Base-by-base conservation (phyloP, 495 filamentous ascomycete genomes). In the Niebla homalea region DNA sequence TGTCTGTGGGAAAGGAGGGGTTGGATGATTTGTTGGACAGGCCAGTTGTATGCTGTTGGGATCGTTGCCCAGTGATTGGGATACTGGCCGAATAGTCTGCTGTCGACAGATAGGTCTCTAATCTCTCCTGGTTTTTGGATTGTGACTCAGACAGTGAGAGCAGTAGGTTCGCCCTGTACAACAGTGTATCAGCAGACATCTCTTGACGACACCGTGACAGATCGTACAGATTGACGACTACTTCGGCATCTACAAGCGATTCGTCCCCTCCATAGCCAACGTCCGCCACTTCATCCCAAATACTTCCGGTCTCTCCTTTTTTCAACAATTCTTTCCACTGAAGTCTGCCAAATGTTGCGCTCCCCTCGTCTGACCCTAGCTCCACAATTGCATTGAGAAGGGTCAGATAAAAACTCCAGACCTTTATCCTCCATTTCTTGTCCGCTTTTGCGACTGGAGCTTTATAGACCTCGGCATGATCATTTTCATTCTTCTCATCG, bases 341-440 rank as follows among this genome's bases (percentile, higher is more conserved):
- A 51, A 83, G 76, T 38, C 75, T 79, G 0, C 93, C 93, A 70
- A 96, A 89, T 21, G 80, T 74, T 15, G 76, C 76, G 66, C 89
- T 94, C 26, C 90, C 92, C 61, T 94, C 87, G 57, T 95, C 87
- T n/a, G 81, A 67, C 16, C 85, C 86, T 56, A 96, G 71, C 53
- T 97, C 89, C 35, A 90, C 72, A 42, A 94, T 83, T 21, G 85
- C 85, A 67, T 94, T 93, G 32, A 97, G 73, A 21, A 97, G 78
- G 0, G 88, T 94, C 45, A 97, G 77, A 64, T 97, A 97, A 57
- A 98, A 74, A 65, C 86, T 93, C 93, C 93, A 98, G 48, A 96
- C 79, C 64, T 95, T 97, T 66, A 95, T 86, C 54, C 90, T 73
- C 50, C 84, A 86, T 36, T 79, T 81, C 46, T 79, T 73, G 43